Evolutionary conservation across 768 basidiomycete genomes (phyloP).

Genomic region (Zangia roseola): DNA sequence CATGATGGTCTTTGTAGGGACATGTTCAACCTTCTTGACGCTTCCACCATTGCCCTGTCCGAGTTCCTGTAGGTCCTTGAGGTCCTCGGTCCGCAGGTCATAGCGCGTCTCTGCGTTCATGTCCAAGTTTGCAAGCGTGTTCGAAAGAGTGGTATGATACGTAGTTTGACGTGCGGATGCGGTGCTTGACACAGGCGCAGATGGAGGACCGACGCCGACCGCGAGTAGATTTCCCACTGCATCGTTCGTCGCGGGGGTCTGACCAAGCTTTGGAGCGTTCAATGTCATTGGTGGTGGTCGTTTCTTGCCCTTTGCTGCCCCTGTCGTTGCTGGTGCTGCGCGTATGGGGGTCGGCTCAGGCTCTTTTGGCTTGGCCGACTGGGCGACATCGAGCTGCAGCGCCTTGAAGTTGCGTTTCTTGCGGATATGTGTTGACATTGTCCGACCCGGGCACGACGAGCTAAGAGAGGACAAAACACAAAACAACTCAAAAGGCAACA

Average conservation of each 20-base stretch:
- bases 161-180: conserved; percentile 61
- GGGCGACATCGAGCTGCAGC: conserved; percentile 66
- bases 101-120: conserved; percentile 83
- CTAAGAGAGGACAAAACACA: not conserved
- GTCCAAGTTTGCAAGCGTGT: conserved; percentile 83
- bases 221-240: conserved; percentile 46
- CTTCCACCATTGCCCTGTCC: conserved; percentile 98
- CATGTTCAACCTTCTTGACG: conserved; percentile 93
- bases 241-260: conserved; percentile 29
- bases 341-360: conserved; percentile 46
- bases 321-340: conserved; percentile 40
- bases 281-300: conserved; percentile 83
- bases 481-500: conserved; percentile 6
- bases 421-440: conserved; percentile 63
- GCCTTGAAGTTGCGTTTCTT: conserved; percentile 93
- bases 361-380: conserved; percentile 39
- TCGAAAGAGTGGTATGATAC: conserved; percentile 77
- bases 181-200: conserved; percentile 52
- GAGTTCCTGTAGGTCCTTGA: conserved; percentile 87
- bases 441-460: conserved; percentile 3
- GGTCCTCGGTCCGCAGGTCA: conserved; percentile 84
- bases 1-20: conserved; percentile 90
- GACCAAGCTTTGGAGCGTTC: conserved; percentile 64
- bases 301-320: conserved; percentile 54
- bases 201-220: conserved; percentile 45